phyloP scores from a whole-genome alignment of 192 early-diverging fungal species.

The Coemansia sp. region DNA sequence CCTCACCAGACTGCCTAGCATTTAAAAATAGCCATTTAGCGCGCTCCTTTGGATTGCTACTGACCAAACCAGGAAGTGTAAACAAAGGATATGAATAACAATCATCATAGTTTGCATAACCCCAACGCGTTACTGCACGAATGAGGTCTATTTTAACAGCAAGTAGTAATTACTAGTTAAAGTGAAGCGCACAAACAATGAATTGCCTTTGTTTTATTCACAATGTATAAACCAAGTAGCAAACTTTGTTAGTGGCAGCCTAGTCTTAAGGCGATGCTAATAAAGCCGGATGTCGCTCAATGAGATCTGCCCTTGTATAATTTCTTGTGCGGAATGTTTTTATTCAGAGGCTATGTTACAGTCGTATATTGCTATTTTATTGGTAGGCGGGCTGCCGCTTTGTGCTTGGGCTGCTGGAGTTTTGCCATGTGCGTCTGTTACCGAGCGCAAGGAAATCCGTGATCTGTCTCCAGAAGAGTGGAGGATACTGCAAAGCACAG shows the following conservation, averaged over 20 bases:
- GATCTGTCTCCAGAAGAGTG: conserved; percentile 36
- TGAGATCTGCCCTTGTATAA: too few relatives aligned
- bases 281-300: too few relatives aligned
- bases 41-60: too few relatives aligned
- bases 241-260: neutral
- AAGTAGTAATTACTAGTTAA: neutral
- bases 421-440: conserved; percentile 16
- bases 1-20: too few relatives aligned
- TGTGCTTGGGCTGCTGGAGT: neutral
- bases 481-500: conserved; percentile 8
- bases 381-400: neutral
- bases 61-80: too few relatives aligned
- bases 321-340: too few relatives aligned
- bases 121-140: neutral
- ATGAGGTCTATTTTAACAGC: neutral
- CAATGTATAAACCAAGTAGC: neutral
- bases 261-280: neutral
- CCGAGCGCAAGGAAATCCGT: conserved; percentile 48
- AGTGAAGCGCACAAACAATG: neutral
- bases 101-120: too few relatives aligned
- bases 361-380: neutral
- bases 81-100: too few relatives aligned
- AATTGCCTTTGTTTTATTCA: neutral
- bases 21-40: too few relatives aligned
- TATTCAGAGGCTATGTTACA: too few relatives aligned